These are phyloP conservation scores for Scedosporium dehoogii DNA, from an alignment of 2,329 filamentous ascomycete genomes.

Conservation along the genomic window DNA sequence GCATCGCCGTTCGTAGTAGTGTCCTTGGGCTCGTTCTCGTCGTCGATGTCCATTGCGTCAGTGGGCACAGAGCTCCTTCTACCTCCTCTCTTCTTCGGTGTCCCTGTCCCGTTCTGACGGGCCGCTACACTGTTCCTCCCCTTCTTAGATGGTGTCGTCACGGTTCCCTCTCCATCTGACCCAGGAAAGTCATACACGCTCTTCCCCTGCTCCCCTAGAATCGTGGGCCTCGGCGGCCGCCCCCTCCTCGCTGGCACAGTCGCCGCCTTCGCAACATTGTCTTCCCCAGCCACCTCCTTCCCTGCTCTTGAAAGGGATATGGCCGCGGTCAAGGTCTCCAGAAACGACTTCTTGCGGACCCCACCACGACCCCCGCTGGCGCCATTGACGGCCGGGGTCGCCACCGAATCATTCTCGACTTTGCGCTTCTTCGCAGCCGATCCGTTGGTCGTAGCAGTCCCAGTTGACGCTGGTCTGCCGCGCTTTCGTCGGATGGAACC, in stretches of 20 bases:
- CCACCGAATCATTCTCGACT: background rate
- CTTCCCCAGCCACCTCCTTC: background rate
- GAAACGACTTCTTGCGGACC: background rate
- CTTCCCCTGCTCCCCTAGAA: background rate
- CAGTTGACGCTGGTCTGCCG: constrained; percentile 6
- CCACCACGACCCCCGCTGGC: background rate
- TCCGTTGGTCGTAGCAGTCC: constrained; percentile 4
- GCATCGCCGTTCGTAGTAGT: constrained; percentile 1
- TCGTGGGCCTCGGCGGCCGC: background rate
- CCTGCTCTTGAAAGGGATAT: background rate
- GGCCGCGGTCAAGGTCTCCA: background rate
- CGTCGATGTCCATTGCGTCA: background rate
- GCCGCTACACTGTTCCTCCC: background rate
- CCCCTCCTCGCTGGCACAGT: background rate
- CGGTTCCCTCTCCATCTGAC: background rate
- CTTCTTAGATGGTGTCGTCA: background rate
- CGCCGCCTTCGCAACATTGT: background rate
- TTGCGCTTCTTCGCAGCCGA: constrained; percentile 7
- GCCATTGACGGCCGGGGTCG: background rate
- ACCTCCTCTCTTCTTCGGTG: background rate
- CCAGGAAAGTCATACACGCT: background rate
- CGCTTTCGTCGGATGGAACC: constrained; percentile 6
- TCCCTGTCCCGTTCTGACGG: background rate
- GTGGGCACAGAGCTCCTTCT: background rate
- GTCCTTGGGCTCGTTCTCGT: background rate